phyloP scores from a whole-genome alignment of 75 land plant species.

The Adiantum capillusveneris region DNA sequence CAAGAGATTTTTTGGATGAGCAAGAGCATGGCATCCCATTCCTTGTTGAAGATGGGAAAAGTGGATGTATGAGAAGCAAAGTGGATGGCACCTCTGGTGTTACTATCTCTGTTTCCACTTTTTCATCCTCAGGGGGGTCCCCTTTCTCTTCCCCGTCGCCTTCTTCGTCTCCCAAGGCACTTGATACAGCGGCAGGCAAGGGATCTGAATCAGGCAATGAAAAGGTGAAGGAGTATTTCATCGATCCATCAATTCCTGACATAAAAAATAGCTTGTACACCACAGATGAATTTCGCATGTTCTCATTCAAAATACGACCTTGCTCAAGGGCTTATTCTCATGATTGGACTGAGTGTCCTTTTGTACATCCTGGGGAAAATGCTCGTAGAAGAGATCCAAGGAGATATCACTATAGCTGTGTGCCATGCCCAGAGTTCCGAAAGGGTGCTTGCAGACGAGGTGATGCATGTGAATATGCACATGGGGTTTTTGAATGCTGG shows the following conservation, averaged over 20 bases:
- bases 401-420: conserved; percentile 75
- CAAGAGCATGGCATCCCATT: neutral
- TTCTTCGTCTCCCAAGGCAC: conserved; percentile 19
- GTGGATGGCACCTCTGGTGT: conserved; percentile 8
- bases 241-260: conserved; percentile 69
- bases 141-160: conserved; percentile 26
- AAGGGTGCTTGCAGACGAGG: conserved; percentile 67
- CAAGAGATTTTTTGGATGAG: conserved; percentile 4
- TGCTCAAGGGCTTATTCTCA: conserved; percentile 81
- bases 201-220: conserved; percentile 18
- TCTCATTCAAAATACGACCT: conserved; percentile 72
- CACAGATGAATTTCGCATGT: conserved; percentile 84
- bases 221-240: conserved; percentile 49
- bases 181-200: conserved; percentile 5
- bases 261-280: conserved; percentile 74
- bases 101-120: conserved; percentile 10
- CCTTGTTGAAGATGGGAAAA: neutral
- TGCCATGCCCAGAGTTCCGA: conserved; percentile 78
- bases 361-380: conserved; percentile 86
- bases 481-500: conserved; percentile 83
- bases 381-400: conserved; percentile 76
- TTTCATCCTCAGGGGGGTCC: conserved; percentile 32
- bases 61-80: neutral
- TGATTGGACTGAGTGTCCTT: conserved; percentile 91
- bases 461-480: conserved; percentile 77